Conservation (phyloP, 1,284 basidiomycete species). For the Leccinum olivaceoglutinosum region DNA sequence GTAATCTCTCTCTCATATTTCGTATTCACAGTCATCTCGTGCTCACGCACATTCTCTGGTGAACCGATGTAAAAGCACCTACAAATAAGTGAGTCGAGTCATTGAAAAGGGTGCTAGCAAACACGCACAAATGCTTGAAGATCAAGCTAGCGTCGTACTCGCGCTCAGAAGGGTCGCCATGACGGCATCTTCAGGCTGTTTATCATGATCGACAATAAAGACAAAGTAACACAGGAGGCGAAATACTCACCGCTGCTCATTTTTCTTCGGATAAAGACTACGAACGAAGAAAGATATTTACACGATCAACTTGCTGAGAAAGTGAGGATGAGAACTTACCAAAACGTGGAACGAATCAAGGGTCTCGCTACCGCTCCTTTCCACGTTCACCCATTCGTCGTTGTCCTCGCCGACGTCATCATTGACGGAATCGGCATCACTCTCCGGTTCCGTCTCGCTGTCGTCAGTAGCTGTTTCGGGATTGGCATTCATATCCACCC, state of each 20-base stretch:
- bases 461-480: conserved; percentile 13
- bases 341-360: conserved; percentile 24
- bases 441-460: conserved; percentile 44
- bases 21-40: conserved; percentile 55
- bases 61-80: conserved; percentile 89
- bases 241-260: conserved; percentile 9
- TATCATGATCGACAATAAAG: background rate
- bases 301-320: background rate
- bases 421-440: conserved; percentile 68
- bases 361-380: conserved; percentile 17
- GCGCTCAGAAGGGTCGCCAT: conserved; percentile 69
- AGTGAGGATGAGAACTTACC: conserved; percentile 9
- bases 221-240: background rate
- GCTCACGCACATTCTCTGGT: conserved; percentile 53
- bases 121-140: conserved; percentile 73
- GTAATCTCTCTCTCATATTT: conserved; percentile 48
- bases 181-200: conserved; percentile 30
- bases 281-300: background rate
- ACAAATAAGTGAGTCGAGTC: conserved; percentile 1
- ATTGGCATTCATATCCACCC: conserved; percentile 31
- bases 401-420: conserved; percentile 40
- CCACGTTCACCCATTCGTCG: conserved; percentile 29
- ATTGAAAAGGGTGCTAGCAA: background rate
- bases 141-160: conserved; percentile 73
- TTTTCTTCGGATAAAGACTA: conserved; percentile 17